Conservation (phyloP, 2,329 filamentous ascomycete species). For the Alternaria incomplexa region DNA sequence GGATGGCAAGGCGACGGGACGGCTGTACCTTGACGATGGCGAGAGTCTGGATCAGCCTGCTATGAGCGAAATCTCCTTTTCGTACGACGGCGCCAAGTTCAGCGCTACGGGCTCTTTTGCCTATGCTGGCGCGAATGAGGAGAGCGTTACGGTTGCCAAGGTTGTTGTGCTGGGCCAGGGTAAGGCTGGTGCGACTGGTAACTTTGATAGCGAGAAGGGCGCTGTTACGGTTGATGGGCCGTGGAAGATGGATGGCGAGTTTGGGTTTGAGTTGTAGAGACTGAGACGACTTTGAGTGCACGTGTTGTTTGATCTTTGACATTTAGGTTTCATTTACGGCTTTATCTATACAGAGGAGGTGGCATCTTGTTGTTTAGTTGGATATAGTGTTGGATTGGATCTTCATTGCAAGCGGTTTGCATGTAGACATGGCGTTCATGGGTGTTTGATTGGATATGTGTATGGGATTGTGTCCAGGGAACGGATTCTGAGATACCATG, state of each 20-base stretch:
- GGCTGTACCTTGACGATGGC: constrained; percentile 80
- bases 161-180: constrained; percentile 40
- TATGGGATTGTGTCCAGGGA: not conserved
- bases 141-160: constrained; percentile 33
- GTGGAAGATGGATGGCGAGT: constrained; percentile 35
- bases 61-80: constrained; percentile 66
- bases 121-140: constrained; percentile 45
- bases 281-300: no score
- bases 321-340: not conserved
- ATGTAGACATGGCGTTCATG: not conserved
- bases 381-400: not conserved
- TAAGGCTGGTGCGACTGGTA: constrained; percentile 17
- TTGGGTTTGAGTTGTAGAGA: constrained; percentile 24
- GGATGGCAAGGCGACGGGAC: constrained; percentile 68
- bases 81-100: constrained; percentile 62
- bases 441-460: not conserved
- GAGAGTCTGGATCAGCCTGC: constrained; percentile 66
- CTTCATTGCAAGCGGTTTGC: not conserved
- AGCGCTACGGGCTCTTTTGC: constrained; percentile 61
- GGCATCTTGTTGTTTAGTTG: not conserved
- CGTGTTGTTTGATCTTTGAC: not conserved
- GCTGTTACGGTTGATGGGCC: constrained; percentile 32
- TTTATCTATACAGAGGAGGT: not conserved
- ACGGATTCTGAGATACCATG: not conserved
- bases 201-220: constrained; percentile 18